Percentiles rank a stretch among this genome's conserved stretches.
phyloP scores from a whole-genome alignment of 225 moss, liverwort and hornwort genomes.

The Bryoerythrophyllum caledonicum region DNA sequence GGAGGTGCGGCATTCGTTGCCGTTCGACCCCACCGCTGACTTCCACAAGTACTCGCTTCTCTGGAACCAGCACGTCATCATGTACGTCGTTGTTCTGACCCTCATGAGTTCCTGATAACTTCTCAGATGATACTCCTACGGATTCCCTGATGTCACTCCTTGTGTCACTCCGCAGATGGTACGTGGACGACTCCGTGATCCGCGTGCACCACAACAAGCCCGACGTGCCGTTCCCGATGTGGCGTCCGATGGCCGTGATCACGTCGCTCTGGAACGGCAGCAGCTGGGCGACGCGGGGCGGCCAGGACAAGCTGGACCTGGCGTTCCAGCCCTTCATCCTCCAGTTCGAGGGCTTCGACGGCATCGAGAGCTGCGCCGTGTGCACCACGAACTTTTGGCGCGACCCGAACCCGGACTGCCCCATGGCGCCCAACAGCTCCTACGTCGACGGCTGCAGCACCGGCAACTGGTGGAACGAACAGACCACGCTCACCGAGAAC shows the following conservation, averaged over 20 bases:
- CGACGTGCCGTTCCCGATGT: not conserved
- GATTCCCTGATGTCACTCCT: not conserved
- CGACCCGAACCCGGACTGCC: constrained; percentile 15
- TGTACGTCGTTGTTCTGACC: constrained; percentile 31
- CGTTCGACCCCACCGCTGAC: constrained; percentile 40
- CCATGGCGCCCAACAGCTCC: constrained; percentile 5
- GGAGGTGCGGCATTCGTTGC: constrained; percentile 42
- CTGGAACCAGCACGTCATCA: constrained; percentile 53
- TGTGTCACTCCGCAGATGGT: constrained; percentile 30
- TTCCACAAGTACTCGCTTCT: constrained; percentile 57
- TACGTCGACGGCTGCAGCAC: not conserved
- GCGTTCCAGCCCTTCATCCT: constrained; percentile 24
- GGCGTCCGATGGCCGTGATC: constrained; percentile 27
- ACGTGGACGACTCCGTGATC: constrained; percentile 37
- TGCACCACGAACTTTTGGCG: not conserved
- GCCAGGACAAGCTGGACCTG: constrained; percentile 15
- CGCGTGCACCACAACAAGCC: constrained; percentile 38
- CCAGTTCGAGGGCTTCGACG: constrained; percentile 38
- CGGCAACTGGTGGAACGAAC: constrained; percentile 13
- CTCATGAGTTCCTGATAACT: not conserved
- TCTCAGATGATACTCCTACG: not conserved
- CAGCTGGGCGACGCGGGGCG: constrained; percentile 39
- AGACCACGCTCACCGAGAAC: not conserved
- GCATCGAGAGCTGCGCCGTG: constrained; percentile 24
- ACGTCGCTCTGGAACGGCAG: constrained; percentile 46